phyloP scores from a whole-genome alignment of 2,329 filamentous ascomycete species.

The Alternaria consortialis region DNA sequence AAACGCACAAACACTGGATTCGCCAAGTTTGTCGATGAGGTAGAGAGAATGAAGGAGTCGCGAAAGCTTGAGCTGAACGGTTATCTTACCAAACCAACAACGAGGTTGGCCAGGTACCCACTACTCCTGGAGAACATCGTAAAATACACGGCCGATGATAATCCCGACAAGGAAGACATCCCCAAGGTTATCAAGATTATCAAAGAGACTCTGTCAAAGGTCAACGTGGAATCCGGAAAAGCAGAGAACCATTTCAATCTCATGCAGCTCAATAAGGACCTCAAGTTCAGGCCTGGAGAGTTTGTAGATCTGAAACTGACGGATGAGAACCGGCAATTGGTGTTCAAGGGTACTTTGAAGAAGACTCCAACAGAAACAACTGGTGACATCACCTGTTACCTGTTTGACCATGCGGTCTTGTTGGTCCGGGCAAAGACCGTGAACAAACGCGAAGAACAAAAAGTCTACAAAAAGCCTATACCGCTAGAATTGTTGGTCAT shows the following conservation, averaged over 20 bases:
- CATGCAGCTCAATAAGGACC: conserved; percentile 86
- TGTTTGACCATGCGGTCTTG: conserved; percentile 95
- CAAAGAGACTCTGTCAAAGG: conserved; percentile 82
- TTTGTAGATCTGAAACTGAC: conserved; percentile 93
- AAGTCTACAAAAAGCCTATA: conserved; percentile 94
- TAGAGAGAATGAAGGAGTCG: conserved; percentile 94
- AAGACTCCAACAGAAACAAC: conserved; percentile 85
- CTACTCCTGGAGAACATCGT: conserved; percentile 88
- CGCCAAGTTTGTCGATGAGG: conserved; percentile 92
- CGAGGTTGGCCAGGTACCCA: conserved; percentile 91
- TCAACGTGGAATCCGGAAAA: conserved; percentile 95
- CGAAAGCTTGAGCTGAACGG: conserved; percentile 96
- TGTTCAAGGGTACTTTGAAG: conserved; percentile 94
- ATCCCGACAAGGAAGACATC: conserved; percentile 89
- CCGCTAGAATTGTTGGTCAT: conserved; percentile 93
- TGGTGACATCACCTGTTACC: conserved; percentile 88
- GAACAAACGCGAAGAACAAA: conserved; percentile 93
- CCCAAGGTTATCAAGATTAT: conserved; percentile 89
- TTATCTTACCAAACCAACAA: conserved; percentile 97
- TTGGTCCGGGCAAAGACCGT: conserved; percentile 90
- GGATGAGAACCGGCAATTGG: conserved; percentile 88
- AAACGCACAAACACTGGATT: conserved; percentile 86
- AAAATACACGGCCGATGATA: conserved; percentile 90
- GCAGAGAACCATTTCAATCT: conserved; percentile 98
- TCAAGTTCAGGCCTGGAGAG: conserved; percentile 89